phyloP scores from a whole-genome alignment of 2,329 filamentous ascomycete genomes.

The Botrytis squamosa region DNA sequence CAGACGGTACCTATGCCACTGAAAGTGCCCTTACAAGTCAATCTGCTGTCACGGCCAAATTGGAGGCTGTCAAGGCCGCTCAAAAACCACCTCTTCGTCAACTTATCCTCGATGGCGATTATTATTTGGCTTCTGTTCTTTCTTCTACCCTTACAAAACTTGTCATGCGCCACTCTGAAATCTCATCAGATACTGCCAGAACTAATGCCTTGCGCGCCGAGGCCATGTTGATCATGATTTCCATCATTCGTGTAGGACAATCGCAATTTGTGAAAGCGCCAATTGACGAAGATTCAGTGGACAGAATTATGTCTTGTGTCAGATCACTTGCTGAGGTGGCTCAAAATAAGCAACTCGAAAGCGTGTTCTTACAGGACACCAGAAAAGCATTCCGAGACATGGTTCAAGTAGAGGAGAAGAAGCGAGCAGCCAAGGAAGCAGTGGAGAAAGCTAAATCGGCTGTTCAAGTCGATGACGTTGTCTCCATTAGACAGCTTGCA shows the following conservation, averaged over 20 bases:
- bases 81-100: constrained; percentile 94
- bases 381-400: constrained; percentile 94
- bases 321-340: constrained; percentile 87
- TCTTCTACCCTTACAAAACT: constrained; percentile 94
- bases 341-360: constrained; percentile 85
- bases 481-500: constrained; percentile 86
- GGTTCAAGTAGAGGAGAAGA: constrained; percentile 97
- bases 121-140: constrained; percentile 92
- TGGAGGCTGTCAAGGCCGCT: constrained; percentile 95
- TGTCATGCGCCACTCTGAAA: constrained; percentile 95
- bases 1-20: constrained; percentile 95
- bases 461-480: constrained; percentile 92
- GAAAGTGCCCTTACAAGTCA: constrained; percentile 94
- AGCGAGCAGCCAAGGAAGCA: constrained; percentile 91
- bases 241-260: constrained; percentile 94
- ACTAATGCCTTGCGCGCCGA: constrained; percentile 94
- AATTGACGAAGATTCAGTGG: constrained; percentile 97
- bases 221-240: constrained; percentile 99
- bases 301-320: constrained; percentile 97
- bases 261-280: constrained; percentile 98
- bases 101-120: constrained; percentile 94
- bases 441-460: constrained; percentile 90
- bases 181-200: constrained; percentile 78
- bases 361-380: constrained; percentile 91
- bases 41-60: constrained; percentile 81